Conservation (phyloP, 495 filamentous ascomycete species). For the Amniculicola lignicola region DNA sequence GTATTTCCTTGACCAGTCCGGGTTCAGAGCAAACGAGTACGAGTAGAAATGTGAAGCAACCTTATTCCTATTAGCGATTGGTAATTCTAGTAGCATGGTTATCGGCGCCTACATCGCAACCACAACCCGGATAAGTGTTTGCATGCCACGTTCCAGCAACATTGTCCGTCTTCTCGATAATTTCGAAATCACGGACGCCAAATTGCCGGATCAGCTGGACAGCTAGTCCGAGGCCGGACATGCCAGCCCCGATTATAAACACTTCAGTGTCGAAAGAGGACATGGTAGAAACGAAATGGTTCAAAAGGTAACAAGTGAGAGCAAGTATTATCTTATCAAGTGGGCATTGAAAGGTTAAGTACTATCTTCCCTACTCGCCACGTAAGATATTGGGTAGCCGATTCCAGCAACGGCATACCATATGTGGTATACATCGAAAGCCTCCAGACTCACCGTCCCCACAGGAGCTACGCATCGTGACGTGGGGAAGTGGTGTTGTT, state of each 20-base stretch:
- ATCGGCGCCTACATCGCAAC: conserved; percentile 33
- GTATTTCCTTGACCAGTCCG: conserved; percentile 47
- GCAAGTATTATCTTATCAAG: too few species aligned
- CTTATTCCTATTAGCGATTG: conserved; percentile 4
- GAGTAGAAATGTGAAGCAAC: conserved; percentile 46
- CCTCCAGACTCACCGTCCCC: too few species aligned
- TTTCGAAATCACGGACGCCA: conserved; percentile 29
- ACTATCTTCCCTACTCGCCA: too few species aligned
- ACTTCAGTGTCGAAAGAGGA: conserved; percentile 36
- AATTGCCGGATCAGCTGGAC: conserved; percentile 36
- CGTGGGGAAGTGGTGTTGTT: too few species aligned
- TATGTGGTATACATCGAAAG: too few species aligned
- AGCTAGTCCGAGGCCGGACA: conserved; percentile 37
- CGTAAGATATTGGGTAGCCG: too few species aligned
- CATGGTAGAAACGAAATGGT: too few species aligned
- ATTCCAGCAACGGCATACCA: too few species aligned
- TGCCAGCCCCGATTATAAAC: conserved; percentile 39
- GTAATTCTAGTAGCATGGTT: background rate
- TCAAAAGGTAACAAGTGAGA: too few species aligned
- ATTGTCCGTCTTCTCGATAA: conserved; percentile 37
- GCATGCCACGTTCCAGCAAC: conserved; percentile 40
- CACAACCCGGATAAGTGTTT: conserved; percentile 40
- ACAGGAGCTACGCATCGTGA: too few species aligned
- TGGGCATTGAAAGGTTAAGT: too few species aligned
- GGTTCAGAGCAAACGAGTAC: conserved; percentile 51